Evolutionary conservation across 805 yeast genomes (phyloP).

Genomic region (Brettanomyces custersianus): DNA sequence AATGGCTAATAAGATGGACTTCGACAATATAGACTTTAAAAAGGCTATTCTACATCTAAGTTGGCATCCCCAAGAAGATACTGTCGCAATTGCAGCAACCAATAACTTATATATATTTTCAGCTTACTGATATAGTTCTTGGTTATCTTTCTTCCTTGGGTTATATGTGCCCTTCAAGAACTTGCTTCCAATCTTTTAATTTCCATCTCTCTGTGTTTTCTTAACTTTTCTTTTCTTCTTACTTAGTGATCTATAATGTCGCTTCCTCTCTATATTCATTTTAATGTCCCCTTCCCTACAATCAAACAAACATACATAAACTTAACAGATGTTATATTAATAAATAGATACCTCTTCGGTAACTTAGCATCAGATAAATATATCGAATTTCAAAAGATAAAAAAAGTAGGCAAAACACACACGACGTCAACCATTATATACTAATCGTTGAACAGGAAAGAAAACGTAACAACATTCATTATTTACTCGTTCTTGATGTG

Average conservation of each 20-base stretch:
- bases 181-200: neutral
- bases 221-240: conserved; percentile 3
- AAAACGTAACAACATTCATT: neutral
- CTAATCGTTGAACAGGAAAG: too few species aligned
- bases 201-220: neutral
- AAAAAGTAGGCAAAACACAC: too few species aligned
- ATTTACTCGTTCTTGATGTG: conserved; percentile 35
- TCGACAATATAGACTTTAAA: conserved; percentile 83
- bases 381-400: too few species aligned
- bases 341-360: too few species aligned
- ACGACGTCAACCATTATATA: too few species aligned
- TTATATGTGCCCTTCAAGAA: neutral
- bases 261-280: neutral
- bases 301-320: too few species aligned
- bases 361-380: too few species aligned
- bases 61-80: conserved; percentile 97
- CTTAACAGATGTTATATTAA: neutral
- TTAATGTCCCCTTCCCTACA: neutral
- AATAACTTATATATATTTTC: conserved; percentile 85
- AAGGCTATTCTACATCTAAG: conserved; percentile 90
- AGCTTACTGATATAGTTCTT: conserved; percentile 37
- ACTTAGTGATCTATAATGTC: conserved; percentile 1
- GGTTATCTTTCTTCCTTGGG: conserved; percentile 2
- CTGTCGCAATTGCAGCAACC: conserved; percentile 97
- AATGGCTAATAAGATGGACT: conserved; percentile 56